These are phyloP conservation scores for Lyophyllum decastes DNA, from an alignment of 768 basidiomycete species.

Conservation along the genomic window DNA sequence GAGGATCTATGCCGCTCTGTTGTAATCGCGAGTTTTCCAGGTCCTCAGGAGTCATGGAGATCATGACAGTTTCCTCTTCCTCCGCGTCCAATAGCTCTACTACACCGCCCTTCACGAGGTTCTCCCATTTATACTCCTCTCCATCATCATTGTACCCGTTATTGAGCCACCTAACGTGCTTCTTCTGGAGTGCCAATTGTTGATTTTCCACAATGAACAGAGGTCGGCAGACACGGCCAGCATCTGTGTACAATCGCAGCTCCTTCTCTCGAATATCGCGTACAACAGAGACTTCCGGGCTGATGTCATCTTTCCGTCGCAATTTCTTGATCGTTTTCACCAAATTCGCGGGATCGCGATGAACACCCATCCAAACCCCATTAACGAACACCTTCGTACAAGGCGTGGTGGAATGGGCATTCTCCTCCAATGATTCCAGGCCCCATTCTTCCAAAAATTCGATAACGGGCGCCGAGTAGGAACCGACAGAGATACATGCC, in stretches of 20 bases:
- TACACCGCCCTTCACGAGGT: conserved; percentile 83
- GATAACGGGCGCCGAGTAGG: conserved; percentile 92
- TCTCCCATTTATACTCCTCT: conserved; percentile 80
- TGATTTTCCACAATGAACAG: conserved; percentile 96
- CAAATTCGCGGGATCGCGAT: conserved; percentile 90
- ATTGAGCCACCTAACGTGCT: conserved; percentile 75
- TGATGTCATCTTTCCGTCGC: conserved; percentile 92
- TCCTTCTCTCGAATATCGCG: conserved; percentile 97
- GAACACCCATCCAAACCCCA: conserved; percentile 99
- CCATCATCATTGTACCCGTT: conserved; percentile 59
- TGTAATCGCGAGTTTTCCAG: conserved; percentile 80
- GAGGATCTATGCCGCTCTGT: conserved; percentile 57
- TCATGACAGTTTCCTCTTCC: conserved; percentile 99
- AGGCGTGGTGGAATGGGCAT: conserved; percentile 79
- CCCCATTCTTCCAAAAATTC: conserved; percentile 99
- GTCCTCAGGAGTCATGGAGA: conserved; percentile 98
- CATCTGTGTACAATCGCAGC: conserved; percentile 92
- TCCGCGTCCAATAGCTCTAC: conserved; percentile 96
- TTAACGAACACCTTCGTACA: conserved; percentile 98
- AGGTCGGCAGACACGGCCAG: conserved; percentile 95
- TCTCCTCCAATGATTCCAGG: conserved; percentile 92
- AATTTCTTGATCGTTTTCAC: conserved; percentile 93
- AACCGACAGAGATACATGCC: conserved; percentile 97
- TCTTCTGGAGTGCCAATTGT: conserved; percentile 79
- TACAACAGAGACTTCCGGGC: conserved; percentile 94